Evolutionary conservation across 345 rosid genomes (phyloP), one percentile per base, ranked within the genome.

Genomic region (Pugionium cornutum): DNA sequence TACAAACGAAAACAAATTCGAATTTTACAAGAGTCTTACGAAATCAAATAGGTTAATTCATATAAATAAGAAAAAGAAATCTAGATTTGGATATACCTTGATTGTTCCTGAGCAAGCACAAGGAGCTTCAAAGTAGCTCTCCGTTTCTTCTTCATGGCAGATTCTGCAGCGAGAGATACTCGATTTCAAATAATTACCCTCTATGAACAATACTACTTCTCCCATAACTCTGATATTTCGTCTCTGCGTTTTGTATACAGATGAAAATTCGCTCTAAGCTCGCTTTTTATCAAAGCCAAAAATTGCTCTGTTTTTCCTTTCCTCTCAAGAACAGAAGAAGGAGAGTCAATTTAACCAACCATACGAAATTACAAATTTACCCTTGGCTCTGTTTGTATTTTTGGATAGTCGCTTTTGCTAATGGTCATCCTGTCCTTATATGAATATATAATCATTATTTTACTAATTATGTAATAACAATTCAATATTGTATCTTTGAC

Each of bases 91-190:
- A 18, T 18, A 18, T 81, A 92, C 99, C 92, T 92, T 86, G 52
- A 84, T 81, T 30, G 99, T 86, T 50, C 99, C 99, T 1, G 95
- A 92, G 56, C 99, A 92, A 77, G 90, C 80, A 74, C 97, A 92
- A 39, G 97, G 97, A 79, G 92, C 84, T 83, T 92, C 99, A 55
- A 92, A 68, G 80, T 87, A 86, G 62, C 82, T 95, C 11, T 79
- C 76, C 64, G 4, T 6, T 42, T 86, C 46, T 42, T 88, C 94
- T 70, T 89, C 99, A 37, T 88, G 96, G 76, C 97, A 94, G 43
- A 94, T 94, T 75, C 99, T 83, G 68, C 99, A 59, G 1, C 72
- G 50, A 36, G 9, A 9, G 4, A 40, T 9, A 71, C 74, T 76
- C 3, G 78, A 58, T 45, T 75, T 69, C 9, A 62, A 69, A 60